These are phyloP conservation scores for Rhynchosporium secalis DNA, from an alignment of 2,329 filamentous ascomycete genomes.

Conservation along the genomic window DNA sequence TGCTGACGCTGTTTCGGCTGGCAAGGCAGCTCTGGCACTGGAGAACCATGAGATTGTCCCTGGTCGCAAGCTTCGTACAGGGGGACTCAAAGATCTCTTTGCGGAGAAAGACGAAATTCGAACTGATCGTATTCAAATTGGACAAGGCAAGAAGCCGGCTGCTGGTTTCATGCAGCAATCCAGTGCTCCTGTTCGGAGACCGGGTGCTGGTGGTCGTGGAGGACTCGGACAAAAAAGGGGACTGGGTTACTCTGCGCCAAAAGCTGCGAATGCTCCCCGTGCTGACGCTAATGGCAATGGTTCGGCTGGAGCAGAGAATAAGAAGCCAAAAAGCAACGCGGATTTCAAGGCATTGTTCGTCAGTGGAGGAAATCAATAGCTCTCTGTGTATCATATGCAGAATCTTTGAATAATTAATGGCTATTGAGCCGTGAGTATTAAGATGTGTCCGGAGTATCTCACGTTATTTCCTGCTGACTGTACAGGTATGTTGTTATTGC, in stretches of 20 bases:
- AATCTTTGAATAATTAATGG: constrained; percentile 1
- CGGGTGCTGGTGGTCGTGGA: constrained; percentile 41
- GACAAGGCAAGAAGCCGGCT: constrained; percentile 38
- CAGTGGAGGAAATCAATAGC: constrained; percentile 32
- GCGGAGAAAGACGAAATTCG: constrained; percentile 49
- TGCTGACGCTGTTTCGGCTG: constrained; percentile 62
- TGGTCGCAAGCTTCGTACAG: constrained; percentile 55
- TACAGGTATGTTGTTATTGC: neutral
- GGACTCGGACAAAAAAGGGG: constrained; percentile 39
- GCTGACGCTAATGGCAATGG: constrained; percentile 25
- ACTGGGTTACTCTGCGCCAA: constrained; percentile 35
- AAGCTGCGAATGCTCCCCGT: constrained; percentile 17
- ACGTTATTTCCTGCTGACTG: neutral
- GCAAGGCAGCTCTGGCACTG: constrained; percentile 65
- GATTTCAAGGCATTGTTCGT: constrained; percentile 53
- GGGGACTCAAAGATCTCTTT: constrained; percentile 55
- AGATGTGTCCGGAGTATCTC: neutral
- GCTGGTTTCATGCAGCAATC: constrained; percentile 41
- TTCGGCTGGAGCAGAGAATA: constrained; percentile 28
- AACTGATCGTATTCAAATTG: constrained; percentile 44
- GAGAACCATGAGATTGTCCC: constrained; percentile 55
- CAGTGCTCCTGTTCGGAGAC: constrained; percentile 38
- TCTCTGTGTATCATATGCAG: constrained; percentile 9
- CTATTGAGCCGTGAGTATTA: neutral
- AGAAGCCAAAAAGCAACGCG: constrained; percentile 52